These are phyloP conservation scores for Diutina pseudorugosa DNA, from an alignment of 1,139 yeast species.

Conservation along the genomic window DNA sequence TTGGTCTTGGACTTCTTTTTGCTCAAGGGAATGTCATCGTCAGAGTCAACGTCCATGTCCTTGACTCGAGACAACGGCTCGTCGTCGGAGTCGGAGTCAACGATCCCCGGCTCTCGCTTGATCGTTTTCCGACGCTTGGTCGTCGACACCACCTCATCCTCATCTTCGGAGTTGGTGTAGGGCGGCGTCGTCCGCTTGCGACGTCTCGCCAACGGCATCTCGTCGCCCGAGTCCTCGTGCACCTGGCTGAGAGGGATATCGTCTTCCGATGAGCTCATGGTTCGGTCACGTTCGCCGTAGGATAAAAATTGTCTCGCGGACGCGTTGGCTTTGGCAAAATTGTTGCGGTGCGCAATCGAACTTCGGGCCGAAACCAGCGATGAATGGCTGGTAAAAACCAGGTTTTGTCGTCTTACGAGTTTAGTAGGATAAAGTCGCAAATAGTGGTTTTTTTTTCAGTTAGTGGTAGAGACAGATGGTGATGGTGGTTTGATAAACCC, in stretches of 20 bases:
- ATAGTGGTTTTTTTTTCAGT: too few species aligned
- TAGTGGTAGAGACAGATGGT: too few species aligned
- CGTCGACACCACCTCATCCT: neutral
- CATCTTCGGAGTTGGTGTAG: neutral
- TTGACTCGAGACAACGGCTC: neutral
- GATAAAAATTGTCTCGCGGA: neutral
- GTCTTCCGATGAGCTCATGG: conserved; percentile 4
- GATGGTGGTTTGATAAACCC: too few species aligned
- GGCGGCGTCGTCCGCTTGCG: neutral
- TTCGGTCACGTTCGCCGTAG: neutral
- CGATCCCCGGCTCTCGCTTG: neutral
- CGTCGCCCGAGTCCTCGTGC: neutral
- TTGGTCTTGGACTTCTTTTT: neutral
- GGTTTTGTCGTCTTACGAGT: too few species aligned
- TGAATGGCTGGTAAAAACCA: too few species aligned
- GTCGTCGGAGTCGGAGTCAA: neutral
- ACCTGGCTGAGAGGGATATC: conserved; percentile 3
- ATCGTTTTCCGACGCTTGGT: neutral
- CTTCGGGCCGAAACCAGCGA: neutral
- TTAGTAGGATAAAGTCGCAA: too few species aligned
- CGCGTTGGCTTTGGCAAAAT: neutral
- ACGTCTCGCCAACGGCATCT: neutral
- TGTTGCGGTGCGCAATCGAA: neutral
- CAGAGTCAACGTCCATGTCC: neutral
- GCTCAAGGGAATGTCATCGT: neutral